Evolutionary conservation across 148 eudicot genomes (phyloP).

Genomic region (Rhododendron henanense): DNA sequence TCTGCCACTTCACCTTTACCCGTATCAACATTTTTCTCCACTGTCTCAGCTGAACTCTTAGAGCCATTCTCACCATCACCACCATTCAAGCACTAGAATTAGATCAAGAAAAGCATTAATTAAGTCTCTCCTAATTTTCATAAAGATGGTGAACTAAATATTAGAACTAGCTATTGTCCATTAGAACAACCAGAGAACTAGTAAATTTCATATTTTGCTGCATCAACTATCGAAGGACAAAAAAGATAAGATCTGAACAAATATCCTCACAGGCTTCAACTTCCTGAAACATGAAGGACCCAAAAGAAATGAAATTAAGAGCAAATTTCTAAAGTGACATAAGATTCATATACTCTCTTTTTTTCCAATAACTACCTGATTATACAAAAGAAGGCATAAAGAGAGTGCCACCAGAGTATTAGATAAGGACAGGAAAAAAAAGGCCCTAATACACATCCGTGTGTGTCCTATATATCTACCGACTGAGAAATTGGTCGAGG

Average conservation of each 20-base stretch:
- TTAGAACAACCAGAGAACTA: background rate
- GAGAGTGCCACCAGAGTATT: background rate
- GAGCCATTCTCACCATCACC: slow-evolving; percentile 33
- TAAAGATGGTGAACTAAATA: background rate
- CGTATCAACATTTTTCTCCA: slow-evolving; percentile 27
- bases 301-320: background rate
- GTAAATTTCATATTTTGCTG: no score
- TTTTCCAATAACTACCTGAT: background rate
- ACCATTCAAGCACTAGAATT: slow-evolving; percentile 52
- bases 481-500: background rate
- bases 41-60: slow-evolving; percentile 32
- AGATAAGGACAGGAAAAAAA: background rate
- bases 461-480: background rate
- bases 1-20: slow-evolving; percentile 32
- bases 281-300: background rate
- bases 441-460: background rate
- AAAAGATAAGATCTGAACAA: background rate
- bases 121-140: background rate
- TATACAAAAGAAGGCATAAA: background rate
- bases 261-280: background rate
- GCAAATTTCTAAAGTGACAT: no score
- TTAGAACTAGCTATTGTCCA: background rate
- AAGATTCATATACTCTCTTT: background rate
- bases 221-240: no score
- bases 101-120: slow-evolving; percentile 1